Evolutionary conservation across 345 rosid genomes (phyloP).

Genomic region (Pistacia integerrima): DNA sequence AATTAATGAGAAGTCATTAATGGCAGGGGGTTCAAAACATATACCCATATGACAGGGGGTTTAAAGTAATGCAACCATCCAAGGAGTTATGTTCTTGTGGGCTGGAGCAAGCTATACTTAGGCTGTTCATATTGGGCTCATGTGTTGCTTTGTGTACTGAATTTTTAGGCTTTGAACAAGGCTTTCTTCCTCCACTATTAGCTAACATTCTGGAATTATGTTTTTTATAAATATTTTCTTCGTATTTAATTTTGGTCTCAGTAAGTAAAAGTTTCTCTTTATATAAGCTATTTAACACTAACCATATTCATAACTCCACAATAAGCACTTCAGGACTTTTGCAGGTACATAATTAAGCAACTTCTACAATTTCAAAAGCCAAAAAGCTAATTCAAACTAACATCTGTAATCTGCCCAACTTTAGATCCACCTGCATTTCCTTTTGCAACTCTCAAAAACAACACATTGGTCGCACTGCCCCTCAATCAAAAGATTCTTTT

Average conservation of each 20-base stretch:
- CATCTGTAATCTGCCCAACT: constrained; percentile 32
- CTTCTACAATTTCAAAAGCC: constrained; percentile 29
- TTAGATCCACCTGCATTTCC: constrained; percentile 34
- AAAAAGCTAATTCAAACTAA: constrained; percentile 24
- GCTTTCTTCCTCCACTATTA: background rate
- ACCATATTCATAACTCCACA: no score
- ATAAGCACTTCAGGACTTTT: no score
- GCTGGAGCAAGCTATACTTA: background rate
- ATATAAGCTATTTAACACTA: no score
- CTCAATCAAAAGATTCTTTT: constrained; percentile 32
- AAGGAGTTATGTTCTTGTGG: background rate
- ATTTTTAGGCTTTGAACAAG: background rate
- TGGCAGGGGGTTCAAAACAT: no score
- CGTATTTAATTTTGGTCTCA: no score
- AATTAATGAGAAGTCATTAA: no score
- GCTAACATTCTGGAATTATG: no score
- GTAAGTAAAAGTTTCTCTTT: no score
- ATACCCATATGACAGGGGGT: no score
- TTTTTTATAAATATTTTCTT: no score
- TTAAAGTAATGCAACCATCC: no score
- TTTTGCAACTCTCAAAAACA: constrained; percentile 40
- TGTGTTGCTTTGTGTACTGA: background rate
- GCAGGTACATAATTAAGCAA: background rate
- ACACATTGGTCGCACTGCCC: constrained; percentile 48
- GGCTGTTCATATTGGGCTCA: background rate